Evolutionary conservation across 805 yeast species (phyloP).

Genomic region (Candida fluviatilis): DNA sequence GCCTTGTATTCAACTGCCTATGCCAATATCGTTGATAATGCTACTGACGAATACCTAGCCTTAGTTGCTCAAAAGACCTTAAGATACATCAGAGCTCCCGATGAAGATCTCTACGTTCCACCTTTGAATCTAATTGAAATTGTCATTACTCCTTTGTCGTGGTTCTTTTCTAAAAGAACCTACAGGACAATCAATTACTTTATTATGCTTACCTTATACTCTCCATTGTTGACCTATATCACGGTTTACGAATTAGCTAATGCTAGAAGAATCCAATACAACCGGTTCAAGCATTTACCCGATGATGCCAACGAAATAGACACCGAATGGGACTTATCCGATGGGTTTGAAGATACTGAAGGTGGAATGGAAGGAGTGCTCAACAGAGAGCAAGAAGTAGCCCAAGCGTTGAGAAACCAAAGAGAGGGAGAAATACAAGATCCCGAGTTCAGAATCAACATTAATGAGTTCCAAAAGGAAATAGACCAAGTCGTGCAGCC

Average conservation of each 20-base stretch:
- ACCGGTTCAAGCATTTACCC: conserved; percentile 55
- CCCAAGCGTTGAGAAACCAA: conserved; percentile 43
- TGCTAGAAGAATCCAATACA: conserved; percentile 70
- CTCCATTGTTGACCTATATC: conserved; percentile 60
- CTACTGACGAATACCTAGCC: conserved; percentile 81
- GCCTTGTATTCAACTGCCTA: conserved; percentile 86
- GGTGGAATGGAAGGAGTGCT: conserved; percentile 33
- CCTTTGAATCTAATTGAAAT: conserved; percentile 77
- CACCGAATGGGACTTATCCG: conserved; percentile 79
- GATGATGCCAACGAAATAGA: conserved; percentile 81
- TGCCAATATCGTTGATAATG: conserved; percentile 73
- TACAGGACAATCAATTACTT: conserved; percentile 43
- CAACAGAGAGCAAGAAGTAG: conserved; percentile 35
- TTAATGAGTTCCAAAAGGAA: conserved; percentile 45
- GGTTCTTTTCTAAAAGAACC: conserved; percentile 30
- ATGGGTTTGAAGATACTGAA: conserved; percentile 51
- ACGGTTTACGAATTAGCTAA: conserved; percentile 60
- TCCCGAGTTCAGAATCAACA: conserved; percentile 58
- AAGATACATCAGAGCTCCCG: conserved; percentile 84
- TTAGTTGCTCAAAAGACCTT: conserved; percentile 80
- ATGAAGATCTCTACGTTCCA: conserved; percentile 78
- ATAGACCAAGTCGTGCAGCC: conserved; percentile 56
- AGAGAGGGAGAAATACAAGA: conserved; percentile 63
- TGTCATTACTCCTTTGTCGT: conserved; percentile 24
- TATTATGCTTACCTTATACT: conserved; percentile 62